Conservation (phyloP, 495 filamentous ascomycete species). For the Penicillium bovifimosum region DNA sequence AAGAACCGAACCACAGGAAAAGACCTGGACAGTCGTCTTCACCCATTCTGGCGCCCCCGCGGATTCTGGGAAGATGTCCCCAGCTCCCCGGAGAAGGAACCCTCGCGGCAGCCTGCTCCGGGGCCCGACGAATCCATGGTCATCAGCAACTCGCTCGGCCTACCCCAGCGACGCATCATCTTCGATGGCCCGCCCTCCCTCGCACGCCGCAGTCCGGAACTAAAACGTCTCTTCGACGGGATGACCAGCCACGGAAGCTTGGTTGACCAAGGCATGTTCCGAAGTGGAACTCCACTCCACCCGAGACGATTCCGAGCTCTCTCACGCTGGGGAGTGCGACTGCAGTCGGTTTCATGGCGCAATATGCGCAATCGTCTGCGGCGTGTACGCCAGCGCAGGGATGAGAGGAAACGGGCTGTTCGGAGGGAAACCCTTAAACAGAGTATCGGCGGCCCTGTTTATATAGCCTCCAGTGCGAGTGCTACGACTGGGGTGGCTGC, state of each 20-base stretch:
- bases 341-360: conserved; percentile 50
- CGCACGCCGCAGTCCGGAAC: conserved; percentile 38
- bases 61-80: conserved; percentile 61
- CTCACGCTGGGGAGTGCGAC: conserved; percentile 43
- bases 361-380: conserved; percentile 49
- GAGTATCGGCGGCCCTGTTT: conserved; percentile 52
- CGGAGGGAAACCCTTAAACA: conserved; percentile 59
- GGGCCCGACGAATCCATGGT: conserved; percentile 25
- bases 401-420: conserved; percentile 53
- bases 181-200: conserved; percentile 35
- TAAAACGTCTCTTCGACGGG: conserved; percentile 23
- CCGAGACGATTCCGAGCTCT: conserved; percentile 37
- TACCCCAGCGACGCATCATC: conserved; percentile 50
- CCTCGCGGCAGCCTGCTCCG: conserved; percentile 9
- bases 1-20: conserved; percentile 42
- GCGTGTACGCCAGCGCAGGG: conserved; percentile 53
- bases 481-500: conserved; percentile 12
- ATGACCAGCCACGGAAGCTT: conserved; percentile 31
- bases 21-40: conserved; percentile 52
- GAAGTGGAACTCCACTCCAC: conserved; percentile 29
- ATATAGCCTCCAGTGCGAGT: conserved; percentile 33
- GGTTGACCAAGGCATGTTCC: conserved; percentile 28
- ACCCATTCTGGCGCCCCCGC: conserved; percentile 78
- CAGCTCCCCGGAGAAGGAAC: conserved; percentile 29
- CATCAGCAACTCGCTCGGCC: conserved; percentile 48